Evolutionary conservation across 192 early-diverging fungal species (phyloP).

Genomic region (Rhizophlyctis rosea): DNA sequence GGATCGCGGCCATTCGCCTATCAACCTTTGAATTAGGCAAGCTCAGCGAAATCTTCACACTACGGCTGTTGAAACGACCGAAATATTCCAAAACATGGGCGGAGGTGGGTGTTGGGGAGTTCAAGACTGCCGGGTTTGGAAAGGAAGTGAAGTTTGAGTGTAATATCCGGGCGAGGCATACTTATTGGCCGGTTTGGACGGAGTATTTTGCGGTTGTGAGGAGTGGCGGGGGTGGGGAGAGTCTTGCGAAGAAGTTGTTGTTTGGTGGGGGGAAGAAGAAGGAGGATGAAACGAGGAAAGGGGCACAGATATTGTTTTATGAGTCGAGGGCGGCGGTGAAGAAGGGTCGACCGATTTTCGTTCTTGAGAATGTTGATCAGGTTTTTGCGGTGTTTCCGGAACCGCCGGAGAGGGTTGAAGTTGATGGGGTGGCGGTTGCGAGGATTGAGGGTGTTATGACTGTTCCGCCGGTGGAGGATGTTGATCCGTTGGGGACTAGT

Average conservation of each 20-base stretch:
- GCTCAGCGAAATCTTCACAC: conserved; percentile 38
- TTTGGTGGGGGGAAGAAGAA: conserved; percentile 36
- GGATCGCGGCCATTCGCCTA: conserved; percentile 45
- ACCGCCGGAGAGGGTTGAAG: conserved; percentile 9
- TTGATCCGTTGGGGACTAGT: background rate
- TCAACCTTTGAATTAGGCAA: conserved; percentile 33
- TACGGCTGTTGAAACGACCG: conserved; percentile 27
- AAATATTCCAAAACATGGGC: conserved; percentile 26
- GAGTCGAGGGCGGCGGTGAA: conserved; percentile 34
- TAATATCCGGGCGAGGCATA: conserved; percentile 21
- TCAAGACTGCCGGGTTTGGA: conserved; percentile 17
- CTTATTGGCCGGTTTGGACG: conserved; percentile 34
- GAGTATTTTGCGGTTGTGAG: conserved; percentile 36
- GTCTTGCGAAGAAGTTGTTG: conserved; percentile 27
- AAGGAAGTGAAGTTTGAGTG: conserved; percentile 38
- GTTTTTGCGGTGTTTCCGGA: conserved; percentile 24
- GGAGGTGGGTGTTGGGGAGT: conserved; percentile 28
- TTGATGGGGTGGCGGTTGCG: background rate
- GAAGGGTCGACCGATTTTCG: conserved; percentile 30
- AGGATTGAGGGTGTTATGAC: conserved; percentile 18
- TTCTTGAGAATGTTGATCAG: conserved; percentile 15
- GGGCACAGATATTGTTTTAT: conserved; percentile 34
- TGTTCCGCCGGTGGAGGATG: background rate
- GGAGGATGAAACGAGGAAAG: conserved; percentile 18
- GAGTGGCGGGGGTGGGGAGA: conserved; percentile 10